These are phyloP conservation scores for Crithidia sp. DNA, from an alignment of 208 protist species.

Conservation along the genomic window DNA sequence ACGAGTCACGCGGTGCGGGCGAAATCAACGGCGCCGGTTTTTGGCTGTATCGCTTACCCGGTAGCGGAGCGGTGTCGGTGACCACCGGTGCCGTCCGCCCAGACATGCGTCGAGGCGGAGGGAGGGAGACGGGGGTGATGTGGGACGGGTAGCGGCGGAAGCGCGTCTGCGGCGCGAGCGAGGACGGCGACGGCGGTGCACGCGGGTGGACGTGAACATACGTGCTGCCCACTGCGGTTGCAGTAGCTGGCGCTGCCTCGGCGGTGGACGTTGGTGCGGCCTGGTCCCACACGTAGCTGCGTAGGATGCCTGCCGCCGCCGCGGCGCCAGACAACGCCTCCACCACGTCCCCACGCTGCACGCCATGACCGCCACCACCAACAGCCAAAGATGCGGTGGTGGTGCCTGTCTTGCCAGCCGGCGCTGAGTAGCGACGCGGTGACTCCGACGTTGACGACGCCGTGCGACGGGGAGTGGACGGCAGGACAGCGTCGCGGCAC, in stretches of 20 bases:
- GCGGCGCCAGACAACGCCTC: neutral
- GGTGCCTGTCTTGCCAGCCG: too few species aligned
- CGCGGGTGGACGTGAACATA: neutral
- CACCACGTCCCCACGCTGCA: too few species aligned
- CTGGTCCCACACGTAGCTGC: neutral
- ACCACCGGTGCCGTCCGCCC: neutral
- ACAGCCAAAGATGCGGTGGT: too few species aligned
- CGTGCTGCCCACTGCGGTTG: neutral
- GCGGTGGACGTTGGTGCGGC: neutral
- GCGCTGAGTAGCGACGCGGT: too few species aligned
- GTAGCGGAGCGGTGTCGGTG: slow-evolving; percentile 4
- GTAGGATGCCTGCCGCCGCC: neutral
- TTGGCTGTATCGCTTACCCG: neutral
- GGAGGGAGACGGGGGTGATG: slow-evolving; percentile 3
- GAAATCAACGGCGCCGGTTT: too few species aligned
- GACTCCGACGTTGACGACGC: too few species aligned
- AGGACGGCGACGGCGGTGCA: neutral
- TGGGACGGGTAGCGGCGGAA: slow-evolving; percentile 10
- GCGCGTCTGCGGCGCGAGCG: neutral
- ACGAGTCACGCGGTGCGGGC: too few species aligned
- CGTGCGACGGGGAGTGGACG: too few species aligned
- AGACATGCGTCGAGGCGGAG: neutral
- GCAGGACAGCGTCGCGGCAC: too few species aligned
- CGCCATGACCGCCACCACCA: too few species aligned
- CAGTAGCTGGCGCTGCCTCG: neutral